Base-by-base conservation (phyloP, 805 yeast genomes). In the Starmerella potacharoeniae region DNA sequence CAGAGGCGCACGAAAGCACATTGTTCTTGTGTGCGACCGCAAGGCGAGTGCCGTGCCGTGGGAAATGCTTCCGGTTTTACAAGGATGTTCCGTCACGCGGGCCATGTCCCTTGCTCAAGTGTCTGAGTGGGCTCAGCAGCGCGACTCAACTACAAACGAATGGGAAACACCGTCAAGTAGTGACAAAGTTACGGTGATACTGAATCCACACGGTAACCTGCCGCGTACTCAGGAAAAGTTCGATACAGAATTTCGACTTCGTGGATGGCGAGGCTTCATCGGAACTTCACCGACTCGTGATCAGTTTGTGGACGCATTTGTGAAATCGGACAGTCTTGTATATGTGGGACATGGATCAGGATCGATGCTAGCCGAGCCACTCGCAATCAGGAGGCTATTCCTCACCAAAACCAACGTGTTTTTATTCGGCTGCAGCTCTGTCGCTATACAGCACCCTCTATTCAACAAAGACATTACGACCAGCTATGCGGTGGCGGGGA, bases 331-430 rank as follows among this genome's bases (percentile, higher is more conserved):
- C 40, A 60, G 86, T 8, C 84, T 84, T 61, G 72, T 91, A 0
- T 93, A 86, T 66, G 74, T 90, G 54, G 99, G 99, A 0, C 99
- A 93, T 69, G 97, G 97, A 0, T 93, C 96, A 5, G 96, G 97
- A n/a, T 91, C 87, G 58, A 89, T 85, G 58, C 88, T 81, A 64
- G 71, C 87, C 10, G 74, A 81, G 34, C 73, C 82, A 0, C 74
- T 80, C 5, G 69, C 77, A 0, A 68, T 89, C 44, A 77, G 78
- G 52, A 69, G 71, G 10, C 66, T 74, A 78, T 31, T 53, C 14
- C 28, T 37, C 6, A 66, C 74, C 52, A 60, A 69, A 13, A 69
- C 75, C 0, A 58, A 52, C 2, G 56, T 72, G 0, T 73, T 89
- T 45, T 72, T 93, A 28, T 70, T 93, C 47, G 99, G 99, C 0